These are phyloP conservation scores for Basipetospora chlamydospora DNA, from an alignment of 2,329 filamentous ascomycete genomes.

Conservation along the genomic window DNA sequence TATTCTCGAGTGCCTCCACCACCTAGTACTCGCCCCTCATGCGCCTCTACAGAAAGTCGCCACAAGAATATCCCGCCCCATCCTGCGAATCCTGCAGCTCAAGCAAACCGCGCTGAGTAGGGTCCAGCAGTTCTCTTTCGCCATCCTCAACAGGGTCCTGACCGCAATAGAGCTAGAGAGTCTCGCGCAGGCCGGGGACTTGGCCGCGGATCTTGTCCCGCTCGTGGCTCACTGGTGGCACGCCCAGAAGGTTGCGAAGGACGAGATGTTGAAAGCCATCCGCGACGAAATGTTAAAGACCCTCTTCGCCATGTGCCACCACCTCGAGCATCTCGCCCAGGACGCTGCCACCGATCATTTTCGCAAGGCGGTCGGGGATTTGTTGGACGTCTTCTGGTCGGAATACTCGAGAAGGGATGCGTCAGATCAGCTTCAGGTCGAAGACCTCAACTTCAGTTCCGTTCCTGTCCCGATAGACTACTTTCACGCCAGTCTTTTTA, in stretches of 20 bases:
- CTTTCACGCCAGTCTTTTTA: slow-evolving; percentile 35
- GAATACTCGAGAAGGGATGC: slow-evolving; percentile 66
- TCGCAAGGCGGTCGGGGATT: slow-evolving; percentile 39
- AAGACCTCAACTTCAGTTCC: slow-evolving; percentile 51
- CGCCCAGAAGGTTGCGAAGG: slow-evolving; percentile 47
- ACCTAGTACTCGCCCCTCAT: slow-evolving; percentile 50
- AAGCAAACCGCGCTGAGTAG: slow-evolving; percentile 43
- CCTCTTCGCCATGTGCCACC: slow-evolving; percentile 50
- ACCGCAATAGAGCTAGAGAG: slow-evolving; percentile 53
- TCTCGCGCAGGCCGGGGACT: slow-evolving; percentile 42
- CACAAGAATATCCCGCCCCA: neutral
- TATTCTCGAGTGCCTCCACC: slow-evolving; percentile 49
- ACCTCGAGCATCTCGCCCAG: slow-evolving; percentile 42
- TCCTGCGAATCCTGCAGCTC: slow-evolving; percentile 44
- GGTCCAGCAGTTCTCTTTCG: slow-evolving; percentile 60
- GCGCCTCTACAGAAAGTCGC: slow-evolving; percentile 31
- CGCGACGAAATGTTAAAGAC: slow-evolving; percentile 67
- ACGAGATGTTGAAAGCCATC: slow-evolving; percentile 45
- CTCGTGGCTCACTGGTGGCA: slow-evolving; percentile 66
- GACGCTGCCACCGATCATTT: slow-evolving; percentile 21
- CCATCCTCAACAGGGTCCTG: slow-evolving; percentile 58
- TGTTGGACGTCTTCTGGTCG: slow-evolving; percentile 55
- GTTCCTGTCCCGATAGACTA: slow-evolving; percentile 26
- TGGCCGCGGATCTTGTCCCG: slow-evolving; percentile 50
- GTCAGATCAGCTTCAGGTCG: slow-evolving; percentile 60